These are phyloP conservation scores for Detonula confervacea DNA, from an alignment of 352 stramenopile genomes.

Conservation along the genomic window DNA sequence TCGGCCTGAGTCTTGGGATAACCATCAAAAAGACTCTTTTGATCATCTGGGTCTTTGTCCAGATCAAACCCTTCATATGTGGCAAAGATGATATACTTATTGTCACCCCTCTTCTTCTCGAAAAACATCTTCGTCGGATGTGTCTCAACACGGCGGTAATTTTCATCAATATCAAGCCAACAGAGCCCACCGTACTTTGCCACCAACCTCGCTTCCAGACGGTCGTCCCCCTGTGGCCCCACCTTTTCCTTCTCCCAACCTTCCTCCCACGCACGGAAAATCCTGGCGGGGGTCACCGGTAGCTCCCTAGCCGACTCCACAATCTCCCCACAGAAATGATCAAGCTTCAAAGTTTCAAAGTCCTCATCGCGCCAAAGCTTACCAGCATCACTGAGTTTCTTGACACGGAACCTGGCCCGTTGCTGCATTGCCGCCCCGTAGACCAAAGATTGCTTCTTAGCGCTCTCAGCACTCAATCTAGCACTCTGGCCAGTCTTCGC, in stretches of 20 bases:
- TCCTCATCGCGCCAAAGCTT: slow-evolving; percentile 23
- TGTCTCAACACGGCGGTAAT: background rate
- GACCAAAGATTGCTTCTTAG: slow-evolving; percentile 29
- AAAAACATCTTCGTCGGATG: background rate
- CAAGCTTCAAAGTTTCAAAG: slow-evolving; percentile 11
- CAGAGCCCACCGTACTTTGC: slow-evolving; percentile 9
- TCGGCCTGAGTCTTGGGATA: no score
- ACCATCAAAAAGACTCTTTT: no score
- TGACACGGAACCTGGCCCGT: no score
- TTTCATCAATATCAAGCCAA: slow-evolving; percentile 17
- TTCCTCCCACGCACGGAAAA: background rate
- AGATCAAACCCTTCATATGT: background rate
- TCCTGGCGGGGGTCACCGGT: background rate
- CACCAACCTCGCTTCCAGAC: background rate
- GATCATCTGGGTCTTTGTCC: no score
- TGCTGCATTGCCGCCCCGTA: slow-evolving; percentile 15
- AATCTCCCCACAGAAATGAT: slow-evolving; percentile 1
- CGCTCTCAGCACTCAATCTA: background rate
- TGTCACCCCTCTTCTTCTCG: background rate
- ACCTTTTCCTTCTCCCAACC: slow-evolving; percentile 12
- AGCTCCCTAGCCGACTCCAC: background rate
- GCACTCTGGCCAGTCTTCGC: slow-evolving; percentile 7
- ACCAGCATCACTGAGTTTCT: no score
- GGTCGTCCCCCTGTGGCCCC: background rate
- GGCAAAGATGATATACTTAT: slow-evolving; percentile 5